Evolutionary conservation across 768 basidiomycete genomes (phyloP).

Genomic region (Boletus tylopilopsis): DNA sequence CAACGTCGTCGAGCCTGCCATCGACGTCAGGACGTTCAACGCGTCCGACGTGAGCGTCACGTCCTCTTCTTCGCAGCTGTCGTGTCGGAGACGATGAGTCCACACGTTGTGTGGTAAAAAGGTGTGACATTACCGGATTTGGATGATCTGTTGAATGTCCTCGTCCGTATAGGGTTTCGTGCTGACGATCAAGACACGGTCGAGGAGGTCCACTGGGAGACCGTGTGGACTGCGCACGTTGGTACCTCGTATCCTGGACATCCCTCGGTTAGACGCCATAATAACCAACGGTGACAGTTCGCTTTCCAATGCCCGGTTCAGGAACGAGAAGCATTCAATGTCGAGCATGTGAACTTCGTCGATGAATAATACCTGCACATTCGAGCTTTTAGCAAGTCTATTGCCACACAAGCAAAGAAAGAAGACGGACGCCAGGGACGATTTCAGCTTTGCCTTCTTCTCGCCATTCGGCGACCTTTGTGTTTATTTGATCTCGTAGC

Average conservation of each 20-base stretch:
- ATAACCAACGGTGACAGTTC: constrained; percentile 94
- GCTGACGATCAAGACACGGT: constrained; percentile 93
- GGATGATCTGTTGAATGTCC: constrained; percentile 88
- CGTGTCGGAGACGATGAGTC: too few relatives aligned
- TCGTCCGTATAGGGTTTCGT: constrained; percentile 81
- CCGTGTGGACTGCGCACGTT: constrained; percentile 94
- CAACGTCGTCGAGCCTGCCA: constrained; percentile 86
- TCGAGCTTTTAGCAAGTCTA: neutral
- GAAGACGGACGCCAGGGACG: constrained; percentile 78
- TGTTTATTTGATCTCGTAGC: constrained; percentile 92
- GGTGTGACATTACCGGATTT: constrained; percentile 61
- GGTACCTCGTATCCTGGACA: constrained; percentile 92
- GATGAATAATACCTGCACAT: constrained; percentile 84
- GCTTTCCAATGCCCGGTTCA: constrained; percentile 93
- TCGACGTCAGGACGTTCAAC: constrained; percentile 74
- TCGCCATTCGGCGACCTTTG: constrained; percentile 95
- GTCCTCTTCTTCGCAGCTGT: constrained; percentile 92
- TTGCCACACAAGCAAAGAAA: neutral
- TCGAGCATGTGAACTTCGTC: constrained; percentile 99
- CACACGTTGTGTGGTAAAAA: too few relatives aligned
- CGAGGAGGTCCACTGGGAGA: constrained; percentile 89
- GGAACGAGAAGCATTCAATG: constrained; percentile 98
- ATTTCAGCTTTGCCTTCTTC: constrained; percentile 99
- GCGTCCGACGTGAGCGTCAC: constrained; percentile 77
- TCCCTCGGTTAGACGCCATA: constrained; percentile 97